phyloP scores from a whole-genome alignment of 2,329 filamentous ascomycete species.

The Nemania abortiva region DNA sequence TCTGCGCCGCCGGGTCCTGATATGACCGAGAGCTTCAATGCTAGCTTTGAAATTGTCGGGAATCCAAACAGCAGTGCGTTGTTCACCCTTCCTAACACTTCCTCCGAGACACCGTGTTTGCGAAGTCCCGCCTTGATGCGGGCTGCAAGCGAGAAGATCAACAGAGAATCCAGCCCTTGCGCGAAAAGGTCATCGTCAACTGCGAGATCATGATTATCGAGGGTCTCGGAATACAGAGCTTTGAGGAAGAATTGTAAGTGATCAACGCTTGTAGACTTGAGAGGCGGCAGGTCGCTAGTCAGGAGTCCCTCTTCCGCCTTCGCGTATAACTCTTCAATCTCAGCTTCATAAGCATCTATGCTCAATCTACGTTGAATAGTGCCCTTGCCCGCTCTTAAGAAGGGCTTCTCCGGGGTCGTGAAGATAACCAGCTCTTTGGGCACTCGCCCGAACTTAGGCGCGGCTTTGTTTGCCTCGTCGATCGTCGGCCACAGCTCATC shows the following conservation, averaged over 20 bases:
- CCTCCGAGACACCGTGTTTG: conserved; percentile 34
- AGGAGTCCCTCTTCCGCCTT: conserved; percentile 42
- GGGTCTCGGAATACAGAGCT: conserved; percentile 41
- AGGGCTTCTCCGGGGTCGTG: conserved; percentile 40
- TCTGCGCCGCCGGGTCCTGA: not conserved
- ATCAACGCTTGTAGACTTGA: conserved; percentile 33
- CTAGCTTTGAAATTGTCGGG: conserved; percentile 28
- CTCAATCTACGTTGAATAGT: conserved; percentile 46
- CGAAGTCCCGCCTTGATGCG: conserved; percentile 46
- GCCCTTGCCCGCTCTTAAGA: conserved; percentile 45
- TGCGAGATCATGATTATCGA: conserved; percentile 37
- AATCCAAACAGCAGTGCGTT: conserved; percentile 32
- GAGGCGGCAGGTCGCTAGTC: conserved; percentile 35
- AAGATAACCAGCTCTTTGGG: conserved; percentile 45
- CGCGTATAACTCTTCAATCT: conserved; percentile 46
- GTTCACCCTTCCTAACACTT: conserved; percentile 28
- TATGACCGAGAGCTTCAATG: conserved; percentile 28
- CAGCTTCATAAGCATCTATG: conserved; percentile 43
- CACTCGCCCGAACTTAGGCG: conserved; percentile 45
- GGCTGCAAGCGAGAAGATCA: conserved; percentile 42
- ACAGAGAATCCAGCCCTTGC: conserved; percentile 44
- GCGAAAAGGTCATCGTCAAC: conserved; percentile 44
- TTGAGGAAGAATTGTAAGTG: conserved; percentile 41
- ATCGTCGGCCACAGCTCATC: conserved; percentile 45
- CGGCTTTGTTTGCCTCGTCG: conserved; percentile 41